Evolutionary conservation across 176 grass and related monocot genomes (phyloP), one percentile per base, ranked within the genome.

Genomic region (Triticum timopheevii): DNA sequence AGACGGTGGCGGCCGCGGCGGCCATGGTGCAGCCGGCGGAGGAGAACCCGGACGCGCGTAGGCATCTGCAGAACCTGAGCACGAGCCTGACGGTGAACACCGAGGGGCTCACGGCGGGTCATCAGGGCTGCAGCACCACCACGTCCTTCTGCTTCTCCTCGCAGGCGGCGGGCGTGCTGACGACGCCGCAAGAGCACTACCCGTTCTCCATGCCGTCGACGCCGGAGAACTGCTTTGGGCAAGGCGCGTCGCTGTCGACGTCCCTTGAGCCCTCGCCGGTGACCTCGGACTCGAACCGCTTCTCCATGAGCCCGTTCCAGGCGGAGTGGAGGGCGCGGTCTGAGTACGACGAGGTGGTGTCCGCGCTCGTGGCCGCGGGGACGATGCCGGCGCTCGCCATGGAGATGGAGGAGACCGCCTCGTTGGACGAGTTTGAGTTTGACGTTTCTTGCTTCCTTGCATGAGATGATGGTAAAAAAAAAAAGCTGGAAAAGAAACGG

Each of bases 271-370:
- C 74, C 80, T 93, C 88, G 8, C 90, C 90, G 16, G 75, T 85
- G 20, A 97, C 87, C 19, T 94, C 90, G 23, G 90, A 85, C 30
- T 90, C 92, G 6, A 90, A 87, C 78, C 61, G 49, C 79, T 6
- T 39, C 72, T 63, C 59, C 28, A n/a, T 61, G 4, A 25, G 36
- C 25, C 76, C 82, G 61, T 89, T 86, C 65, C 54, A 42, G 25
- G 83, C 27, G 6, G 78, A 72, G 17, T 80, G 56, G 83, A 20
- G 11, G 1, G 85, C 40, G 9, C 79, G 47, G 38, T 8, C 22
- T 11, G 90, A 95, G 47, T 1, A 83, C 35, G 74, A 81, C 2
- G 74, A 86, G 34, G 61, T 95, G 6, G 69, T 93, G 52, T 90
- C 93, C 0, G 73, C 74, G 59, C 66, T 92, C 47, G 66, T 86